Percentiles rank a stretch among this genome's conserved stretches.
phyloP scores from a whole-genome alignment of 306 rosid genomes.

The Erythrophleum fordii region DNA sequence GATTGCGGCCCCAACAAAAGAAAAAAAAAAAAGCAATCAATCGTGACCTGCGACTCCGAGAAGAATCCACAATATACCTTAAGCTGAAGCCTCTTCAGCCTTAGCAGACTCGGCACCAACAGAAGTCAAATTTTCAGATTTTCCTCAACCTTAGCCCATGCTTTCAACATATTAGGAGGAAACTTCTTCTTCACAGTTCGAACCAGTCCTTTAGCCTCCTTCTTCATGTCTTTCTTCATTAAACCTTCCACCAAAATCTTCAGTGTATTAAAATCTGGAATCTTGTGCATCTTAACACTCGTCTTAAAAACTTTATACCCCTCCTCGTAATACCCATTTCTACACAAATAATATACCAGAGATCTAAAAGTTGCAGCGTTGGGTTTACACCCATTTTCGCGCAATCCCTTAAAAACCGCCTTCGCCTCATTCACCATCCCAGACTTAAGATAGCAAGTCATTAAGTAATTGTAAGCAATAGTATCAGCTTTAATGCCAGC shows the following conservation, averaged over 20 bases:
- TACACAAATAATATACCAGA: conserved; percentile 55
- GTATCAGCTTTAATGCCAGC: conserved; percentile 66
- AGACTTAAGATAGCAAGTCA: conserved; percentile 57
- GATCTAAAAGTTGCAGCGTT: conserved; percentile 67
- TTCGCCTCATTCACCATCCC: conserved; percentile 65
- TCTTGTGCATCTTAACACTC: conserved; percentile 61
- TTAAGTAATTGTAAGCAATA: conserved; percentile 59
- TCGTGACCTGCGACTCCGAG: neutral
- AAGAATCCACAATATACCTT: neutral
- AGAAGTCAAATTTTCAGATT: conserved; percentile 57
- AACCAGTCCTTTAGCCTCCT: conserved; percentile 59
- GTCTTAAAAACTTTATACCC: conserved; percentile 63
- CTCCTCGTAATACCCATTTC: conserved; percentile 48
- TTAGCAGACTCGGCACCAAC: conserved; percentile 36
- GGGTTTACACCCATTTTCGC: conserved; percentile 50
- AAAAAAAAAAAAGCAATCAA: no score
- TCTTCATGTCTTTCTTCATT: conserved; percentile 53
- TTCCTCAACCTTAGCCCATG: conserved; percentile 66
- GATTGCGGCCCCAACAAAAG: no score
- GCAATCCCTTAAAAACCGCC: conserved; percentile 57
- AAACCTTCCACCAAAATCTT: conserved; percentile 63
- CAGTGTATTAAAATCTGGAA: conserved; percentile 64
- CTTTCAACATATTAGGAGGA: conserved; percentile 58
- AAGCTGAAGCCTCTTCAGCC: conserved; percentile 39
- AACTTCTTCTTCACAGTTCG: conserved; percentile 64